A percentile compares a stretch with the other conserved stretches of the same genome.
Evolutionary conservation across 495 filamentous ascomycete species (phyloP).

Genomic region (Oleoguttula mirabilis): DNA sequence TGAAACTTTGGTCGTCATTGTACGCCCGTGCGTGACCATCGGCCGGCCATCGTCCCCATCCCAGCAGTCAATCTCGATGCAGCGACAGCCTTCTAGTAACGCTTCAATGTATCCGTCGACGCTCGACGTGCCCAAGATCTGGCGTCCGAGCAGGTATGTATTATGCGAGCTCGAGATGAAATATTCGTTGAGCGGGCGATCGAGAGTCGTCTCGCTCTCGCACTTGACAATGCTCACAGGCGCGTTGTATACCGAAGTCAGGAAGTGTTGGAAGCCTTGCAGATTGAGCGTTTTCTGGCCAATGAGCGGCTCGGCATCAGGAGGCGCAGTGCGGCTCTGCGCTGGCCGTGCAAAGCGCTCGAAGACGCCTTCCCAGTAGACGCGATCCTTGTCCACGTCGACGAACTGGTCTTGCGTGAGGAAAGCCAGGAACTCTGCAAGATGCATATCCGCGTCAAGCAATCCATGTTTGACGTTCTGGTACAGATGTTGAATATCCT

Average conservation of each 20-base stretch:
- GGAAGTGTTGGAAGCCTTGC: constrained; percentile 59
- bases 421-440: constrained; percentile 56
- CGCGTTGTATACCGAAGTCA: constrained; percentile 59
- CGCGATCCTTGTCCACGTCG: constrained; percentile 51
- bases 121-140: constrained; percentile 79
- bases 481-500: constrained; percentile 66
- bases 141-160: constrained; percentile 84
- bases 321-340: constrained; percentile 22
- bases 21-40: constrained; percentile 80
- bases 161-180: constrained; percentile 99
- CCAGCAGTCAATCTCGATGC: constrained; percentile 97
- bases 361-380: constrained; percentile 63
- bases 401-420: constrained; percentile 62
- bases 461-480: constrained; percentile 38
- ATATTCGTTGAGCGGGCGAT: constrained; percentile 88
- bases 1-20: constrained; percentile 70
- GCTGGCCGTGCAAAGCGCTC: constrained; percentile 52
- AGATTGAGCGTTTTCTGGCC: constrained; percentile 50
- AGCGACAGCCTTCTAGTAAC: constrained; percentile 79
- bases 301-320: constrained; percentile 8
- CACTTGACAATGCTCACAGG: constrained; percentile 9
- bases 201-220: constrained; percentile 46
- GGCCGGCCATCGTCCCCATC: constrained; percentile 78
- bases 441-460: constrained; percentile 51
- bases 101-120: constrained; percentile 88